Conservation (phyloP, 805 yeast genomes). For the Metschnikowia chrysomelidarum region DNA sequence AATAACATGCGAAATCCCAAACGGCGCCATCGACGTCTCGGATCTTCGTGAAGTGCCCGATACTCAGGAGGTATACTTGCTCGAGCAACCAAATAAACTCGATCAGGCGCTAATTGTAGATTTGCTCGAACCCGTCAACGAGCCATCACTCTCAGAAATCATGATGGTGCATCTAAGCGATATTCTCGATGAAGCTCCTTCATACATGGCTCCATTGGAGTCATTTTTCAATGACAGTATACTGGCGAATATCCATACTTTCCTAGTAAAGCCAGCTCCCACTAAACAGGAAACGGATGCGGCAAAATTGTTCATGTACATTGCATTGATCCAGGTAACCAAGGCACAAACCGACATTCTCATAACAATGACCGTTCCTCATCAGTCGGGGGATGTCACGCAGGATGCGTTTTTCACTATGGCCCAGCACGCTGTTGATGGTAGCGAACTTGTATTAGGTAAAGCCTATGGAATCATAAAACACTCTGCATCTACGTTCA, state of each 20-base stretch:
- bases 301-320: constrained; percentile 41
- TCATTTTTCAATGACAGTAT: constrained; percentile 9
- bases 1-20: constrained; percentile 56
- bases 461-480: constrained; percentile 26
- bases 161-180: constrained; percentile 56
- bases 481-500: constrained; percentile 27
- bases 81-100: constrained; percentile 29
- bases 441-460: constrained; percentile 8
- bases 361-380: constrained; percentile 58
- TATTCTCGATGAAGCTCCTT: constrained; percentile 34
- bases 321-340: constrained; percentile 55
- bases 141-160: constrained; percentile 38
- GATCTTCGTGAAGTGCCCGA: constrained; percentile 82
- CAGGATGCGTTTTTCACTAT: constrained; percentile 10
- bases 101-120: constrained; percentile 66
- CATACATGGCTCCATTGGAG: constrained; percentile 19
- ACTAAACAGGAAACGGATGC: constrained; percentile 15
- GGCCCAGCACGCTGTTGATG: constrained; percentile 9
- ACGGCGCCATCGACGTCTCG: constrained; percentile 71
- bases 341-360: constrained; percentile 59
- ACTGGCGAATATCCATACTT: constrained; percentile 17
- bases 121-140: constrained; percentile 51
- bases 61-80: constrained; percentile 84
- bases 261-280: constrained; percentile 18
- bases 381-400: constrained; percentile 13